Base-by-base conservation (phyloP, 108 stramenopile genomes). In the Epipyxis sp. region DNA sequence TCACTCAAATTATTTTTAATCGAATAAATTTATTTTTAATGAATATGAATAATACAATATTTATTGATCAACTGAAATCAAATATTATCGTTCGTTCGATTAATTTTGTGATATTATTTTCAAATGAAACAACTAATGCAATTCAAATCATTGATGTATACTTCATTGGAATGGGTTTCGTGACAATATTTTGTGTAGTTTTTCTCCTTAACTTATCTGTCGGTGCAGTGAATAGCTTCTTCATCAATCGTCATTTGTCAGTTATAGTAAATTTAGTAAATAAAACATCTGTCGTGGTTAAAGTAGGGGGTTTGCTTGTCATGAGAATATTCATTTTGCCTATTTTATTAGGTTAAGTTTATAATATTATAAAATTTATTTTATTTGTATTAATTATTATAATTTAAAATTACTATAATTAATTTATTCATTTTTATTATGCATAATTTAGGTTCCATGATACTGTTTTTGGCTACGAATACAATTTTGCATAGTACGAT, bases 291-390 rank as follows among this genome's bases (percentile, higher is more conserved):
- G 35, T 65, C 71, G 43, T 74, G 46, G 50, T 74, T 10, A 74
- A 74, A 57, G 50, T 74, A 37, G 6, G 13, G 3, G 13, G 40
- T 37, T 32, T 74, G 13, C 34, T 74, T 37, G 34, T 46, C 10
- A 25, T 37, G 6, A 37, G 71, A 43, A 74, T 74, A 13, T 74
- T 74, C 34, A 57, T 74, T 29, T 46, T 74, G 46, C 71, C 71
- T 25, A 57, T 57, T 25, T 20, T 25, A 25, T 25, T 68, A 37
- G 65, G 41, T 37, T 68, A 16, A 20, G 41, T 25, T 25, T n/a
- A n/a, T n/a, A n/a, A n/a, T n/a, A n/a, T n/a, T n/a, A n/a, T n/a
- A 57, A n/a, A n/a, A 57, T n/a, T 57, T n/a, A n/a, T 57, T 57
- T n/a, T n/a, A n/a, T n/a, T 57, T n/a, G n/a, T n/a, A 57, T n/a